phyloP scores from a whole-genome alignment of 441 rosid genomes.

The Lepidium campestre region DNA sequence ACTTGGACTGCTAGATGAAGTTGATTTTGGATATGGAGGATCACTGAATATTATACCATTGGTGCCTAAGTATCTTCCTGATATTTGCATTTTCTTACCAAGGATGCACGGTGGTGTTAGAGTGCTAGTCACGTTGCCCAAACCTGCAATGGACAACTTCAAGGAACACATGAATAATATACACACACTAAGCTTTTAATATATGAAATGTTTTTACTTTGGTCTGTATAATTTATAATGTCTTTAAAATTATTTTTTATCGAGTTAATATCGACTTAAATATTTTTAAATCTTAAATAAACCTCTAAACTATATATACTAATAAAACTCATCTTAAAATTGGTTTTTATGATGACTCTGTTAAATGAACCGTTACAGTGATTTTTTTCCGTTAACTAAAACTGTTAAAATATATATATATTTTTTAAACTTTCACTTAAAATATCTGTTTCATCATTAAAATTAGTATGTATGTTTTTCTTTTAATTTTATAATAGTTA shows the following conservation, averaged over 20 bases:
- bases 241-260: neutral
- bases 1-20: conserved; percentile 35
- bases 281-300: too few species aligned
- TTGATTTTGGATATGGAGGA: conserved; percentile 48
- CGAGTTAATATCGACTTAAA: too few species aligned
- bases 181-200: neutral
- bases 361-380: too few species aligned
- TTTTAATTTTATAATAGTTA: too few species aligned
- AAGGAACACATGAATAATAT: conserved; percentile 30
- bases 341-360: too few species aligned
- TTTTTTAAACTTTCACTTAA: too few species aligned
- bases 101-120: conserved; percentile 45
- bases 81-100: conserved; percentile 44
- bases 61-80: conserved; percentile 34
- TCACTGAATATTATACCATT: conserved; percentile 39
- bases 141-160: conserved; percentile 36
- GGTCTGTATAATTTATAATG: neutral
- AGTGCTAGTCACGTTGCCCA: conserved; percentile 44
- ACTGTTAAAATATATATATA: too few species aligned
- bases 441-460: too few species aligned
- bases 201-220: neutral
- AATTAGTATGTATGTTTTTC: too few species aligned
- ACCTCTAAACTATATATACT: too few species aligned
- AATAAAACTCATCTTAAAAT: too few species aligned
- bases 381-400: too few species aligned